A percentile compares a stretch with the other conserved stretches of the same genome.
phyloP scores from a whole-genome alignment of 2,329 filamentous ascomycete genomes.

The Fusarium denticulatum region DNA sequence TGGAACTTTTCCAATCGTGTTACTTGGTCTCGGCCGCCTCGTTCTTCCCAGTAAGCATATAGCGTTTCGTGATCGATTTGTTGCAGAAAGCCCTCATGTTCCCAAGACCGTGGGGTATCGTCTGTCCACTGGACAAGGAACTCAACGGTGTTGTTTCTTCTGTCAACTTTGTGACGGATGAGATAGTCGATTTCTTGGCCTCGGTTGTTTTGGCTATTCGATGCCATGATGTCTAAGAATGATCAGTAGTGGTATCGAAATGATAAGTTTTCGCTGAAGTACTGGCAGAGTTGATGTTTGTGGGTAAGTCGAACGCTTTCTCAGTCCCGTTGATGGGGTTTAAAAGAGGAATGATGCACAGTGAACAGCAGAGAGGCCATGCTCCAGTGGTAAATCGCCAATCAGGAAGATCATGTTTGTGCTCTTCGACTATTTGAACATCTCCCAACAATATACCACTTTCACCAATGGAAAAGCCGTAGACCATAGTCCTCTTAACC shows the following conservation, averaged over 20 bases:
- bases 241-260: too few species aligned
- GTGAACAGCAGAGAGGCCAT: neutral
- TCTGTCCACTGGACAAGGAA: neutral
- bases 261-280: neutral
- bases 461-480: fast-evolving
- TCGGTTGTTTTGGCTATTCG: neutral
- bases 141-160: fast-evolving
- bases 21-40: neutral
- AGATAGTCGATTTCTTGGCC: neutral
- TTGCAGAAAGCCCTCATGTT: neutral
- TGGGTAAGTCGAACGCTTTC: neutral
- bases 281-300: neutral
- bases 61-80: fast-evolving
- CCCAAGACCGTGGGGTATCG: neutral
- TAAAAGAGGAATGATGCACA: too few species aligned
- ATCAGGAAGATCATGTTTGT: neutral
- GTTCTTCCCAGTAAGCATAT: neutral
- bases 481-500: fast-evolving
- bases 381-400: neutral
- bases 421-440: too few species aligned
- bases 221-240: neutral
- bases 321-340: neutral
- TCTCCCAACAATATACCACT: neutral
- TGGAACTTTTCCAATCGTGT: neutral
- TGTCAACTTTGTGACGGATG: neutral